Evolutionary conservation across 129 eudicot species (phyloP), one percentile per base, ranked within the genome.

Genomic region (Silybum marianum): DNA sequence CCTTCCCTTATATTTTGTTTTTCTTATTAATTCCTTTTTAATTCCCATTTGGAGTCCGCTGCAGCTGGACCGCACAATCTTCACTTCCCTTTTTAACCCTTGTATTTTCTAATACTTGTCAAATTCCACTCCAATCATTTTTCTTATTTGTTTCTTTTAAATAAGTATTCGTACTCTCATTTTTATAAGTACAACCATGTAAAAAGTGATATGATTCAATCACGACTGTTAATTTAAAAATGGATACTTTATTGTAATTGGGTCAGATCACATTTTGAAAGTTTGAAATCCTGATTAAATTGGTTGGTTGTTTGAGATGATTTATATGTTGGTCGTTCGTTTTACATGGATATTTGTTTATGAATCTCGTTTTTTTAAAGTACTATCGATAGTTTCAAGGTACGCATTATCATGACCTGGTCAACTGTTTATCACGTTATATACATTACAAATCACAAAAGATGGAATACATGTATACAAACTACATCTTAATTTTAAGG

Each of bases 21-120:
- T 6, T 18, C 25, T 54, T 75, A 48, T 69, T 83, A 19, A 36
- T n/a, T 71, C 9, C n/a, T 70, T 82, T 54, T 83, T 18, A 62
- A 77, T 24, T 77, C 66, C 67, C 13, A 21, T 83, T 83, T 83
- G 78, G 40, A 83, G 71, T 83, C 82, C 82, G 73, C 54, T 83
- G 74, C 82, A 77, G 86, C 82, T 83, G 82, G 86, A 83, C 86
- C 86, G 78, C 82, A 83, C 69, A 83, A 83, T 26, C 9, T 69
- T 39, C 71, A 83, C 9, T 3, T 19, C 14, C 0, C 1, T 63
- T 51, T 76, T 40, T 0, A 23, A 0, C 72, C 72, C 82, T 21
- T 67, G 19, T 0, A 21, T 5, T 78, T 71, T 71, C 30, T 18
- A 38, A 38, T 83, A 23, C 42, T 77, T 77, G 38, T 6, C 46